phyloP scores from a whole-genome alignment of 2,329 filamentous ascomycete genomes.

The Alternaria sp. region DNA sequence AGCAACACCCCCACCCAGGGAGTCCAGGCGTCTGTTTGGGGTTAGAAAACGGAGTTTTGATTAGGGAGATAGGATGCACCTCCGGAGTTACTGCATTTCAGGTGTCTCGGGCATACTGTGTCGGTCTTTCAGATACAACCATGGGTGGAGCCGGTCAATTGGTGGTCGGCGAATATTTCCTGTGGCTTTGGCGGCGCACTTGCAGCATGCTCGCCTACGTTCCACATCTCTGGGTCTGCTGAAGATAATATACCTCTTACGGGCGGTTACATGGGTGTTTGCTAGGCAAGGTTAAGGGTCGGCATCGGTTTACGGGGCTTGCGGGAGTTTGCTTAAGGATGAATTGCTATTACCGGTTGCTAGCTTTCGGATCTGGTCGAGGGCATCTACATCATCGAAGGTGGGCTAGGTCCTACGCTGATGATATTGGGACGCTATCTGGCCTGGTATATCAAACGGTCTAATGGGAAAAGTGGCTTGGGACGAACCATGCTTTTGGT shows the following conservation, averaged over 20 bases:
- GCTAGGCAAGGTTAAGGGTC: slow-evolving; percentile 32
- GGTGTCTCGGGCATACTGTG: slow-evolving; percentile 50
- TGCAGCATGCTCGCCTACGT: slow-evolving; percentile 39
- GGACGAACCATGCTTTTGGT: background rate
- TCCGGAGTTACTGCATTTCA: slow-evolving; percentile 53
- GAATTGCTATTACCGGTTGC: slow-evolving; percentile 21
- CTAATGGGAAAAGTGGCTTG: slow-evolving; percentile 40
- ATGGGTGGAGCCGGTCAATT: slow-evolving; percentile 35
- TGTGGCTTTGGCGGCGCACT: slow-evolving; percentile 38
- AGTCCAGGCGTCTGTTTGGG: slow-evolving; percentile 93
- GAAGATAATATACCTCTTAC: slow-evolving; percentile 39
- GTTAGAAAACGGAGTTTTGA: slow-evolving; percentile 60
- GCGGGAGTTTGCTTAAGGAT: slow-evolving; percentile 34
- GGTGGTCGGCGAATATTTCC: slow-evolving; percentile 43
- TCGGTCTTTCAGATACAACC: slow-evolving; percentile 42
- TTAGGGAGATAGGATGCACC: slow-evolving; percentile 47
- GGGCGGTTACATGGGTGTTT: slow-evolving; percentile 41
- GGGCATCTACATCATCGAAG: slow-evolving; percentile 20
- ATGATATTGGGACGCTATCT: slow-evolving; percentile 29
- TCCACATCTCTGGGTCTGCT: slow-evolving; percentile 39
- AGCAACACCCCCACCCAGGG: slow-evolving; percentile 72
- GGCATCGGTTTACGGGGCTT: slow-evolving; percentile 28
- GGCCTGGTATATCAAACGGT: slow-evolving; percentile 29
- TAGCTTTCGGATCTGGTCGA: slow-evolving; percentile 23
- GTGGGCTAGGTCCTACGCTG: slow-evolving; percentile 24